These are phyloP conservation scores for Sugiyamaella xylanicola DNA, from an alignment of 1,139 yeast genomes.

Conservation along the genomic window DNA sequence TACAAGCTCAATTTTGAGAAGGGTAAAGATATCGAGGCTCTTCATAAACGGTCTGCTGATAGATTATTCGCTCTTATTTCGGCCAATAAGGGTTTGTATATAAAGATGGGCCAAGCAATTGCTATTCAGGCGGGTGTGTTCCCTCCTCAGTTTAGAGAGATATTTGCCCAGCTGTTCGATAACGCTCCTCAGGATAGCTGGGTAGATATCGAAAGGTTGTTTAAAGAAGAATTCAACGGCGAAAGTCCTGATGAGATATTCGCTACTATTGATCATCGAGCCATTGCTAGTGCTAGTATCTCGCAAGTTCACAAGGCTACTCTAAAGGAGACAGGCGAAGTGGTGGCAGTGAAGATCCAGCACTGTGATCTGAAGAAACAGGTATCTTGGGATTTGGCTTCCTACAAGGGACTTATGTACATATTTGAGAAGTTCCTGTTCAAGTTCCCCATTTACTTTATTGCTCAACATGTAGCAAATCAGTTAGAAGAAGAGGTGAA, in stretches of 20 bases:
- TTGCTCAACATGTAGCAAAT: slow-evolving; percentile 59
- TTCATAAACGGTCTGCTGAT: slow-evolving; percentile 65
- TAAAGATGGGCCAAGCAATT: slow-evolving; percentile 74
- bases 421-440: slow-evolving; percentile 58
- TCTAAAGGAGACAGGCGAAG: slow-evolving; percentile 51
- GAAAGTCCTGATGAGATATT: slow-evolving; percentile 52
- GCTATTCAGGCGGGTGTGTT: slow-evolving; percentile 71
- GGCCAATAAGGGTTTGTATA: slow-evolving; percentile 69
- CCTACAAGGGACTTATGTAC: slow-evolving; percentile 56
- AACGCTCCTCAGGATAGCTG: slow-evolving; percentile 71
- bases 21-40: slow-evolving; percentile 49
- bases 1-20: slow-evolving; percentile 55
- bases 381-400: slow-evolving; percentile 58
- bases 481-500: slow-evolving; percentile 64
- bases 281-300: slow-evolving; percentile 71
- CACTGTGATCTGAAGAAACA: slow-evolving; percentile 63
- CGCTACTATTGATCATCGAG: slow-evolving; percentile 51
- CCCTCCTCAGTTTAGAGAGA: slow-evolving; percentile 61
- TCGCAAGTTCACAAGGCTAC: slow-evolving; percentile 70
- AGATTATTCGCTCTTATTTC: slow-evolving; percentile 55
- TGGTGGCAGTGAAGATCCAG: slow-evolving; percentile 71
- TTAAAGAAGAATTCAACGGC: slow-evolving; percentile 51
- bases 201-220: slow-evolving; percentile 52
- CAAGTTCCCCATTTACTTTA: slow-evolving; percentile 62
- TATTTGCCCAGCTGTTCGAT: slow-evolving; percentile 63